Base-by-base conservation (phyloP, 805 yeast genomes). In the Wickerhamomyces sydowiorum region DNA sequence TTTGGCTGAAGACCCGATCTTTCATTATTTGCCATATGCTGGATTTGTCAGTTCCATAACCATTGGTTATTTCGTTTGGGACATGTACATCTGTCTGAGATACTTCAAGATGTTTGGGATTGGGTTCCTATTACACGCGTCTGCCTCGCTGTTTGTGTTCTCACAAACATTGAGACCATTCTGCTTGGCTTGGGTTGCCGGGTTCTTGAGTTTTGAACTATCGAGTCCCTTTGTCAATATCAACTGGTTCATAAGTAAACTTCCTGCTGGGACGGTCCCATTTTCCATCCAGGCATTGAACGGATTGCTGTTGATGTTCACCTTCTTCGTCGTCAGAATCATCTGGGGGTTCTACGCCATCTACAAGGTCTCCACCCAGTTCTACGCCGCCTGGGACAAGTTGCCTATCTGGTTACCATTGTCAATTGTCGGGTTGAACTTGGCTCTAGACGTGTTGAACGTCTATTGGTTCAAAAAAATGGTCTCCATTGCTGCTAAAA, bases 171-270 rank as follows among this genome's bases (percentile, higher is more conserved):
- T 85, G 45, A 60, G 69, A 25, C 96, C 96, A 3, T 86, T 80
- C 61, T 77, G 87, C 57, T 79, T 82, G 62, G 83, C 89, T 39
- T 83, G 85, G 78, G 75, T 86, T 22, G 91, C 96, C 1, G 78
- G 82, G 18, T 93, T 90, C 60, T 70, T 93, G 53, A 60, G 86
- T 38, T 93, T 85, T 62, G 99, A 93, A 65, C 73, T 86, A 32
- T 83, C 95, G 37, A 86, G 97, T 2, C 98, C 98, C 8, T 93
- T 93, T 64, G 96, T 93, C 47, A 95, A 93, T 63, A 61, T 86
- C 58, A 87, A 93, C 62, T 93, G 97, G 96, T 90, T 83, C 62
- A 80, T 88, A 27, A 73, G 84, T 25, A 82, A 86, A 53, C 68
- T 89, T 15, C 93, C 96, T 1, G 71, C 71, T 1, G 86, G 84